Base-by-base conservation (phyloP, 176 grass and related monocot species). In the Saccharum officinarum region DNA sequence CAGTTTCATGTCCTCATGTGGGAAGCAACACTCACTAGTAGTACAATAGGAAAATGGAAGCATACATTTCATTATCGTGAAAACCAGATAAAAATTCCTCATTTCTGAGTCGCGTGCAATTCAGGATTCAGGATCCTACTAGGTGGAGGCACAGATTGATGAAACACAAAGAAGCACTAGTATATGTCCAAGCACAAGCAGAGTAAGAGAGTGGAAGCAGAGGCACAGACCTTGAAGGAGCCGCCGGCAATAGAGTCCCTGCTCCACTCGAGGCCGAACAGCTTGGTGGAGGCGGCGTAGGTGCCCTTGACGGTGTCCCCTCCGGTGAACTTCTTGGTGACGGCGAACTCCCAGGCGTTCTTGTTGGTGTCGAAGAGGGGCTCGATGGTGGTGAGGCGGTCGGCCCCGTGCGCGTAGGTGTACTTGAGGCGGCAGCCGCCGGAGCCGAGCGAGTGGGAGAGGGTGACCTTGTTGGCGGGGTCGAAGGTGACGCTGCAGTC, bases 341-440 rank as follows among this genome's bases (percentile, higher is more conserved):
- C 65, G 55, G 86, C 91, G 88, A 98, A 96, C 60, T 96, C 97
- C 97, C 97, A 98, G 0, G 88, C 65, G 78, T 98, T 92, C 44
- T 94, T 89, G 16, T 63, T 92, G 40, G 89, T 82, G 83, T 98
- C 97, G 25, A 94, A 95, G 79, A 83, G 67, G 7, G 97, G 91
- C 81, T 96, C 97, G 31, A 99, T 28, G 73, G 92, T 89, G 54
- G 97, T 99, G 79, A 90, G 86, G 63, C 81, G 49, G 25, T 87
- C 73, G 16, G 22, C 75, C 9, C 97, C 93, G 54, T 99, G 93
- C 5, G 92, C 83, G 76, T 96, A 99, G 55, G 85, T 67, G 33
- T 99, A 99, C 93, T 94, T 99, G 75, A 96, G 10, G 69, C 92
- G 88, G 82, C 88, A 99, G 0, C 84, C 87, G 20, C 80, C 66